Base-by-base conservation (phyloP, 2,329 filamentous ascomycete species). In the Lachnellula arida region DNA sequence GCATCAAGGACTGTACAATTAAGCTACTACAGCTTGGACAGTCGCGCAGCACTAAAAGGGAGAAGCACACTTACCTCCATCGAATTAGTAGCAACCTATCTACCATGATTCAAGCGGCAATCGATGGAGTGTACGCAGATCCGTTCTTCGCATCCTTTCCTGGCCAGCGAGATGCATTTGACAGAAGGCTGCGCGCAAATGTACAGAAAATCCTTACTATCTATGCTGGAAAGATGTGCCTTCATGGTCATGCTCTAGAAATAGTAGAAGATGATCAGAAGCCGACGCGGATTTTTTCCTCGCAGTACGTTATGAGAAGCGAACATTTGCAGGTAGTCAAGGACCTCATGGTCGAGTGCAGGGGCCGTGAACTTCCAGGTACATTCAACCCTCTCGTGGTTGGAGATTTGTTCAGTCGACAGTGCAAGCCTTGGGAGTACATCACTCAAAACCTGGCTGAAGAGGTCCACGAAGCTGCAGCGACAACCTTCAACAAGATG, bases 111-210 rank as follows among this genome's bases (percentile, higher is more conserved):
- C 49, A 46, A 51, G 60, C 53, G 22, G 55, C 61, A n/a, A 46
- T 59, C 15, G 52, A 51, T n/a, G 60, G 61, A 37, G 50, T 55
- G 19, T 63, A 63, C 35, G 60, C 60, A 2, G 50, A 60, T 35
- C 43, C 54, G 12, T 63, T 60, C 12, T 63, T 63, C n/a, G 35
- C 35, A 3, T 39, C 35, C n/a, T 39, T 14, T n/a, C 35, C 35
- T 25, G 51, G 42, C 7, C 15, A 12, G 23, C 22, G 47, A 40
- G 11, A 37, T 5, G 43, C 47, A 39, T 47, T 55, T 14, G 57
- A 60, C 32, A 51, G 51, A 48, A 40, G 61, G 40, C 46, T 61
- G 35, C 56, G 59, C 14, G 60, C 61, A 2, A 51, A 35, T 25
- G 52, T 62, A n/a, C 55, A 56, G 54, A 57, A 63, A 32, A 55